phyloP scores from a whole-genome alignment of 2,329 filamentous ascomycete species.

The Scedosporium minutisporum region DNA sequence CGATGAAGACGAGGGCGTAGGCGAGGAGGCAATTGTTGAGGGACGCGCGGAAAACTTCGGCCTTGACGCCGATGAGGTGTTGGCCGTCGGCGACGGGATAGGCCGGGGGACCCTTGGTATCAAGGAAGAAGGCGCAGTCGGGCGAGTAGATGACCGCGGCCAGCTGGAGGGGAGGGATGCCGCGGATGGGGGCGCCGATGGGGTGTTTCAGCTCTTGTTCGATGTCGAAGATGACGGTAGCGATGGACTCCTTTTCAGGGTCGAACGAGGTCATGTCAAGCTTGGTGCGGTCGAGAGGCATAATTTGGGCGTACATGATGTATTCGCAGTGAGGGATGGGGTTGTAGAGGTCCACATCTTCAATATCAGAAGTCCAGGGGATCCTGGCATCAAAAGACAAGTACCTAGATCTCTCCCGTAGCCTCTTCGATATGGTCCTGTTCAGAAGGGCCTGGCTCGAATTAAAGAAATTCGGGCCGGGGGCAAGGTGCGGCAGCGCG shows the following conservation, averaged over 20 bases:
- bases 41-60: constrained; percentile 46
- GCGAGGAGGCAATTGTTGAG: constrained; percentile 50
- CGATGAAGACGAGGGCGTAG: constrained; percentile 46
- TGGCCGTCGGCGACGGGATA: constrained; percentile 40
- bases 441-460: constrained; percentile 59
- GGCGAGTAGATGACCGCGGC: constrained; percentile 58
- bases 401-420: constrained; percentile 53
- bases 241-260: constrained; percentile 22
- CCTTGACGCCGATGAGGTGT: constrained; percentile 51
- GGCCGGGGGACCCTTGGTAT: constrained; percentile 52
- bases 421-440: constrained; percentile 56
- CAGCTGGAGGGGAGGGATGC: constrained; percentile 48
- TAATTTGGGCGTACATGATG: constrained; percentile 73
- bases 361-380: constrained; percentile 67
- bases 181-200: constrained; percentile 45
- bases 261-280: constrained; percentile 21
- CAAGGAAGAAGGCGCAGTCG: constrained; percentile 57
- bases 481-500: constrained; percentile 72
- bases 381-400: constrained; percentile 48
- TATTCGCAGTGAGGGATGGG: constrained; percentile 76
- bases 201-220: constrained; percentile 55
- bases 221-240: constrained; percentile 39
- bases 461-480: constrained; percentile 45
- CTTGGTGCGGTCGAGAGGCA: constrained; percentile 37
- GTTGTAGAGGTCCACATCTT: constrained; percentile 48